Base-by-base conservation (phyloP, 1,284 basidiomycete species). In the Sphagnurus paluster region DNA sequence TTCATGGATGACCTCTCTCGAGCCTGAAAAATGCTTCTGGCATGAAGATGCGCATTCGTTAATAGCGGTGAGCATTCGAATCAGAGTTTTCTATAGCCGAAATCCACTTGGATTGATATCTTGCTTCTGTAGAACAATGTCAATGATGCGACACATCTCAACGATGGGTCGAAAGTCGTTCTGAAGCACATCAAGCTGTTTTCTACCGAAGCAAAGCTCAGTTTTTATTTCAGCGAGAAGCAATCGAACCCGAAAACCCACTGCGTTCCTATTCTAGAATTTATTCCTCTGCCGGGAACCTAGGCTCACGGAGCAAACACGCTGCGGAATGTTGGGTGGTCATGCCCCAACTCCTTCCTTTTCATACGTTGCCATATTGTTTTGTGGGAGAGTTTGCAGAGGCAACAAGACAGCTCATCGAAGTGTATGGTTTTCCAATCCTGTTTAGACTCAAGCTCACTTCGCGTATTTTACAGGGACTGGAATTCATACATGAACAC, bases 401-500 rank as follows among this genome's bases (percentile, higher is more conserved):
- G 7, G 52, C 54, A 3, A 16, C 56, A 14, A 37, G 50, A 5
- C 57, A 63, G 37, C 50, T 56, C 10, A 37, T 59, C 13, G 48
- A 55, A 35, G 55, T 56, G 24, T 10, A 5, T 7, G 21, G 41
- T 4, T 11, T 4, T 32, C 13, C 10, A 32, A 11, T 19, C n/a
- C 16, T 7, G 6, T 9, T 2, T 29, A 30, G 14, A 34, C 20
- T 45, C 23, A 14, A 10, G 13, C 4, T 13, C 4, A n/a, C n/a
- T n/a, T n/a, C n/a, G n/a, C n/a, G n/a, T n/a, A n/a, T n/a, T n/a
- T n/a, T 14, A 0, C 23, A 59, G 57, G 56, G 56, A 20, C 40
- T 62, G 4, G 50, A 47, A 17, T 56, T 59, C 24, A 53, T 61
- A 52, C 58, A 59, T 30, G 43, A 49, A 10, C 47, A 59, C 26